These are phyloP conservation scores for Mitragyna speciosa DNA, from an alignment of 257 asterid species.

Conservation along the genomic window DNA sequence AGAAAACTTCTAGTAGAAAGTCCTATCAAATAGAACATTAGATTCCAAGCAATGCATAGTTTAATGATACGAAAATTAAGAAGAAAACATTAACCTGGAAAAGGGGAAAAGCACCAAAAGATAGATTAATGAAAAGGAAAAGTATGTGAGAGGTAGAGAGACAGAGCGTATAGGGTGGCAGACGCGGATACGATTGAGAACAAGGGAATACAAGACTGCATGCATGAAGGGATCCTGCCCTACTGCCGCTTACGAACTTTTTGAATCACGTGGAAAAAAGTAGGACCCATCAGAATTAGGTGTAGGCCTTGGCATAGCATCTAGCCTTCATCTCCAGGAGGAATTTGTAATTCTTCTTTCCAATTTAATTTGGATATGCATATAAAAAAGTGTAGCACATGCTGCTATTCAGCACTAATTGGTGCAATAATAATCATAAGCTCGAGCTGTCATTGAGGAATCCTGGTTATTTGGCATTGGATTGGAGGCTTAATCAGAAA, in stretches of 20 bases:
- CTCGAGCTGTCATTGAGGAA: constrained; percentile 7
- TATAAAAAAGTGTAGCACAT: not conserved
- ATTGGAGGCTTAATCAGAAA: constrained; percentile 5
- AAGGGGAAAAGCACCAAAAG: constrained; percentile 69
- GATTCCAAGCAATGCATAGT: constrained; percentile 9
- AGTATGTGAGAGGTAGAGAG: constrained; percentile 23
- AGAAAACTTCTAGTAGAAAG: not conserved
- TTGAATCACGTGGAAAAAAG: constrained; percentile 41
- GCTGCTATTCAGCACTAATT: not conserved
- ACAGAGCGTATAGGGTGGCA: not conserved
- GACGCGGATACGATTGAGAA: constrained; percentile 19
- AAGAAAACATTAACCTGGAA: constrained; percentile 39
- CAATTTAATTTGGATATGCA: too few species aligned
- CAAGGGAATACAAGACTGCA: constrained; percentile 15
- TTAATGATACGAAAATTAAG: not conserved
- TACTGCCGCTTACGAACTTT: constrained; percentile 30
- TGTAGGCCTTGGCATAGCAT: not conserved
- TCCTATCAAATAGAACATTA: not conserved
- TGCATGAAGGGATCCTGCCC: constrained; percentile 51
- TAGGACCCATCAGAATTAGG: constrained; percentile 31
- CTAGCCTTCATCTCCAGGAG: not conserved
- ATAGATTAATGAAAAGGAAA: constrained; percentile 67
- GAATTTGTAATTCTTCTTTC: not conserved
- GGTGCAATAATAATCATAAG: constrained; percentile 6
- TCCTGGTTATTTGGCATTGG: not conserved